These are phyloP conservation scores for Pseudozyma sp. DNA, from an alignment of 1,284 basidiomycete species.

Conservation along the genomic window DNA sequence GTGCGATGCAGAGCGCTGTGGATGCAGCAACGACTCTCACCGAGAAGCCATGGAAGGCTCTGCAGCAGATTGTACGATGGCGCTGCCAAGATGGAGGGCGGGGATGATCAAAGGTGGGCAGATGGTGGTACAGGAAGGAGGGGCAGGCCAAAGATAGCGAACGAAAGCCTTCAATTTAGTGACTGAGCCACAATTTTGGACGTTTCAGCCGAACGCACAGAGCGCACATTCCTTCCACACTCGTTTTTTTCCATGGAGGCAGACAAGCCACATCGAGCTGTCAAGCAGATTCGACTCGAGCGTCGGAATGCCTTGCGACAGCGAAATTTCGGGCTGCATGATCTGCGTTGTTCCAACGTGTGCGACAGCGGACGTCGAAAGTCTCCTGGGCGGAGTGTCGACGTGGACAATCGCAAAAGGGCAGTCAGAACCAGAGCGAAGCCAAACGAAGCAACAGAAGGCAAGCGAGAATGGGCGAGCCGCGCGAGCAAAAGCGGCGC, in stretches of 20 bases:
- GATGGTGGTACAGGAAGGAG: not conserved
- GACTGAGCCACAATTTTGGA: slow-evolving; percentile 1
- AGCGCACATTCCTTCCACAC: not conserved
- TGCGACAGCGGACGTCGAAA: not conserved
- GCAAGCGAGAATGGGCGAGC: not conserved
- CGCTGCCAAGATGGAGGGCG: not conserved
- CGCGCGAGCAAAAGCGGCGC: not conserved
- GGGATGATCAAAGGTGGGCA: not conserved
- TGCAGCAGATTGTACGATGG: not conserved
- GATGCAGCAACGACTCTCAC: not conserved
- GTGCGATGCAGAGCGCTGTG: too few species aligned
- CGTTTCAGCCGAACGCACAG: not conserved
- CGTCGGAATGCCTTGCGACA: too few species aligned
- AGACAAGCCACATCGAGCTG: not conserved
- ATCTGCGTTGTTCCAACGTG: too few species aligned
- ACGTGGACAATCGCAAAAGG: not conserved
- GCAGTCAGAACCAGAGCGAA: slow-evolving; percentile 9
- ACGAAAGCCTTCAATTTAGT: not conserved
- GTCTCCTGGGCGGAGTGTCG: not conserved
- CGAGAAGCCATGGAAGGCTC: not conserved
- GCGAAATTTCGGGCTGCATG: too few species aligned
- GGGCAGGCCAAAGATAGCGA: not conserved
- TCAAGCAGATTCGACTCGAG: not conserved
- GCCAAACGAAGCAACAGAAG: slow-evolving; percentile 4
- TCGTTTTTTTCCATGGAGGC: not conserved